Conservation (phyloP, 441 rosid species). For the Oxalis stricta region DNA sequence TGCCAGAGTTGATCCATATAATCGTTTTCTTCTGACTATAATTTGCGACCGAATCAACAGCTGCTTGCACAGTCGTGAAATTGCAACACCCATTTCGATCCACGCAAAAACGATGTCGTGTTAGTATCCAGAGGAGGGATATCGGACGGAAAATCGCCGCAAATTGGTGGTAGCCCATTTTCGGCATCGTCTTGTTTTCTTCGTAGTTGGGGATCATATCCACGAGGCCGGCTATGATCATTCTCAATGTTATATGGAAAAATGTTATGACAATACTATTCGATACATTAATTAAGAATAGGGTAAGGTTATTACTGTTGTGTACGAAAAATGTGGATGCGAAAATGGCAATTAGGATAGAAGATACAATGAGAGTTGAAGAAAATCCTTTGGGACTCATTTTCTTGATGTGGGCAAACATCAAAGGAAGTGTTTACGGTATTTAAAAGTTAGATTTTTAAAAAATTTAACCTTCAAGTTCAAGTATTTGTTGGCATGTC, state of each 20-base stretch:
- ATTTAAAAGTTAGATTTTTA: constrained; percentile 4
- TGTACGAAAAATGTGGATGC: constrained; percentile 17
- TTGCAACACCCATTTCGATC: constrained; percentile 75
- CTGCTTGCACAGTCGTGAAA: constrained; percentile 71
- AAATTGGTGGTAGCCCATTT: constrained; percentile 22
- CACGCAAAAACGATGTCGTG: constrained; percentile 51
- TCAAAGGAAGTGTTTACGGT: constrained; percentile 1
- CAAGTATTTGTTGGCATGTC: constrained; percentile 62
- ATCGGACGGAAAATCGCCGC: constrained; percentile 56
- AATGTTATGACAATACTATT: constrained; percentile 2
- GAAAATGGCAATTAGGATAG: constrained; percentile 27
- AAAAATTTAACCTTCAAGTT: constrained; percentile 49
- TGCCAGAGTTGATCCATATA: constrained; percentile 72
- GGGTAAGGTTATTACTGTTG: too few species aligned
- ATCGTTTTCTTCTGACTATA: constrained; percentile 45
- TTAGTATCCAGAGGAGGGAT: constrained; percentile 61
- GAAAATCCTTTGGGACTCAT: constrained; percentile 15
- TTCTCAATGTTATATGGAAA: neutral
- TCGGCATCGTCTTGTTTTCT: constrained; percentile 10
- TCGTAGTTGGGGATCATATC: too few species aligned
- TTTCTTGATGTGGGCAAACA: constrained; percentile 3
- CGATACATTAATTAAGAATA: constrained; percentile 6
- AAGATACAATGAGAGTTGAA: constrained; percentile 22
- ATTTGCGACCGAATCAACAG: constrained; percentile 47
- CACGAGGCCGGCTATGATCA: constrained; percentile 11